phyloP scores from a whole-genome alignment of 2,329 filamentous ascomycete genomes.

The Leptoxyphium fumago region DNA sequence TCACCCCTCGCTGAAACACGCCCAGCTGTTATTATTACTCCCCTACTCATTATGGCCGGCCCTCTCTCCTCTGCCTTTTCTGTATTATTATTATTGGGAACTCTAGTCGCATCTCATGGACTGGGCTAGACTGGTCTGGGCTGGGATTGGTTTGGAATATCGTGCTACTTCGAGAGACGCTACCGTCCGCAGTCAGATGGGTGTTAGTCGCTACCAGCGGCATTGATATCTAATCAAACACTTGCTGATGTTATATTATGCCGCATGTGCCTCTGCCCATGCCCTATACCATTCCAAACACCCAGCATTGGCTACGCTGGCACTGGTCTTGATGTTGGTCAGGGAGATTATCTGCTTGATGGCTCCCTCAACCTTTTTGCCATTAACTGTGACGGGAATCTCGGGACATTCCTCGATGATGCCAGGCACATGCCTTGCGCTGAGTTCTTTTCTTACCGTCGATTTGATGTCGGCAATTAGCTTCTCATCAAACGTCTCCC shows the following conservation, averaged over 20 bases:
- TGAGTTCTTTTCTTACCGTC: conserved; percentile 62
- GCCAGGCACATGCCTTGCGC: conserved; percentile 75
- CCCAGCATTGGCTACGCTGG: conserved; percentile 82
- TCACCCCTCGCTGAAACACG: too few species aligned
- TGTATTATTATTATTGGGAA: too few species aligned
- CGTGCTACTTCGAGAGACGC: too few species aligned
- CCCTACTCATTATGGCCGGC: too few species aligned
- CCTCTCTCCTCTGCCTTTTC: too few species aligned
- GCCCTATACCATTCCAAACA: conserved; percentile 76
- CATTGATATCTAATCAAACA: background rate
- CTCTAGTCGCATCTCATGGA: too few species aligned
- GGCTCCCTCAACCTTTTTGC: conserved; percentile 95
- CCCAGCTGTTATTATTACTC: too few species aligned
- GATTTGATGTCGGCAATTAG: conserved; percentile 50
- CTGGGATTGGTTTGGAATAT: too few species aligned
- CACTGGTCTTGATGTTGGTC: conserved; percentile 71
- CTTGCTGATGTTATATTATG: conserved; percentile 2
- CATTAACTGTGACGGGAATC: conserved; percentile 84
- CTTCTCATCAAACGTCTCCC: conserved; percentile 41
- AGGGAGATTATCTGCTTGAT: conserved; percentile 94
- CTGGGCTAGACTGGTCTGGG: too few species aligned
- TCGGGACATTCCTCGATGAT: conserved; percentile 70
- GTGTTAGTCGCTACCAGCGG: too few species aligned
- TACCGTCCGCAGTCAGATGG: too few species aligned
- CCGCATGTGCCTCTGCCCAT: conserved; percentile 48